phyloP scores from a whole-genome alignment of 2,329 filamentous ascomycete species.

The Colletotrichum viniferum region DNA sequence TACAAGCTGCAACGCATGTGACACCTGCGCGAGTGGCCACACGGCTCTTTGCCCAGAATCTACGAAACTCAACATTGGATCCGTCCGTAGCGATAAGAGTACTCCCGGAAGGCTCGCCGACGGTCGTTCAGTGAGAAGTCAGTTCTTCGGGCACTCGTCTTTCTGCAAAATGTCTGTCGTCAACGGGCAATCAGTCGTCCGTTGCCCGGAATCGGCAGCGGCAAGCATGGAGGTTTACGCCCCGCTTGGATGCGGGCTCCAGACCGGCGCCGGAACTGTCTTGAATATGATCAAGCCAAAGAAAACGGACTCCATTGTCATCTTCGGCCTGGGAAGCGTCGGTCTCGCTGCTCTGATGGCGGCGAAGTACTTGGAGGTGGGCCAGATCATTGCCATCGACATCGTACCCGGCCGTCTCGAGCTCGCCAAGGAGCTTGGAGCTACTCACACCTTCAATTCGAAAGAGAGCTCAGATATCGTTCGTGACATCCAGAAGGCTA shows the following conservation, averaged over 20 bases:
- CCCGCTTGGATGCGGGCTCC: conserved; percentile 96
- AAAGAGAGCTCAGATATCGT: conserved; percentile 78
- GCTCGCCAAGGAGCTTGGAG: conserved; percentile 93
- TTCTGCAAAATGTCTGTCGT: conserved; percentile 99
- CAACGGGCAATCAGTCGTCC: conserved; percentile 96
- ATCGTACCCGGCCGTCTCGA: conserved; percentile 89
- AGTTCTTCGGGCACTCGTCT: conserved; percentile 99
- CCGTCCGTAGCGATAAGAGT: conserved; percentile 80
- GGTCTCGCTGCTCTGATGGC: conserved; percentile 89
- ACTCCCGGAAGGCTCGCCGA: conserved; percentile 94
- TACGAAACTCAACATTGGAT: conserved; percentile 57
- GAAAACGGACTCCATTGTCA: conserved; percentile 83
- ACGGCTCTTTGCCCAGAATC: conserved; percentile 77
- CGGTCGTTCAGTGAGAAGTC: conserved; percentile 83
- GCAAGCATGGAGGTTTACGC: conserved; percentile 64
- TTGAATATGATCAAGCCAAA: conserved; percentile 92
- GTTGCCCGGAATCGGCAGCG: conserved; percentile 90
- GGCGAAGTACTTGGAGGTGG: conserved; percentile 84
- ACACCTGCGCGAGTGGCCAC: conserved; percentile 99
- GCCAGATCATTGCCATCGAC: conserved; percentile 74
- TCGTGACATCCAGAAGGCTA: conserved; percentile 94
- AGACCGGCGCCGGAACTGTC: conserved; percentile 95
- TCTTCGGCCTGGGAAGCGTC: conserved; percentile 96
- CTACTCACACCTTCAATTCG: conserved; percentile 96
- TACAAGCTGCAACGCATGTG: conserved; percentile 94